Conservation (phyloP, 2,329 filamentous ascomycete genomes). For the Cordyceps cateniannulata region DNA sequence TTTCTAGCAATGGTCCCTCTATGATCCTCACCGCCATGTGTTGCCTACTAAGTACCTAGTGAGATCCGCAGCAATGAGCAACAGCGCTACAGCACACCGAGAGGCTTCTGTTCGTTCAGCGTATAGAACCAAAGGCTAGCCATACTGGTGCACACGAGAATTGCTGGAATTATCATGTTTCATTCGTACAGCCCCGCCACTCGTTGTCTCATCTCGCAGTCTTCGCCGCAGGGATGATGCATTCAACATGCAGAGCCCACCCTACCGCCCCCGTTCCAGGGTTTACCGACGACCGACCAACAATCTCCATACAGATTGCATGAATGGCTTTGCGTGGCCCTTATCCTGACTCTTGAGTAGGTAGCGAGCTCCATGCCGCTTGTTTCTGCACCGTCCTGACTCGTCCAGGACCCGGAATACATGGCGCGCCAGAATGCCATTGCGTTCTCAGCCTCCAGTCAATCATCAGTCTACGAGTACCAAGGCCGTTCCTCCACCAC, state of each 20-base stretch:
- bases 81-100: neutral
- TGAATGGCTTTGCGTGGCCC: neutral
- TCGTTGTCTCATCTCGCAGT: slow-evolving; percentile 2
- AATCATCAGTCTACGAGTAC: too few species aligned
- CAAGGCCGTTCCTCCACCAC: neutral
- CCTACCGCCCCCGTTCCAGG: neutral
- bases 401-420: neutral
- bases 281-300: slow-evolving; percentile 5
- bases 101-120: neutral
- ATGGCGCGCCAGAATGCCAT: neutral
- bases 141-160: neutral
- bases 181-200: neutral
- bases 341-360: neutral
- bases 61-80: neutral
- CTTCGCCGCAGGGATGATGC: neutral
- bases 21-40: neutral
- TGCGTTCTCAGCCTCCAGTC: neutral
- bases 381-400: slow-evolving; percentile 1
- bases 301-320: neutral
- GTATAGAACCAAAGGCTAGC: neutral
- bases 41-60: neutral
- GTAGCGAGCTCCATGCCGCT: neutral
- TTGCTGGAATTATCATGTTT: neutral
- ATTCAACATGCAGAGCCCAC: neutral
- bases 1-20: neutral